Conservation (phyloP, 139 green algal genomes). For the Ulvella scutata region DNA sequence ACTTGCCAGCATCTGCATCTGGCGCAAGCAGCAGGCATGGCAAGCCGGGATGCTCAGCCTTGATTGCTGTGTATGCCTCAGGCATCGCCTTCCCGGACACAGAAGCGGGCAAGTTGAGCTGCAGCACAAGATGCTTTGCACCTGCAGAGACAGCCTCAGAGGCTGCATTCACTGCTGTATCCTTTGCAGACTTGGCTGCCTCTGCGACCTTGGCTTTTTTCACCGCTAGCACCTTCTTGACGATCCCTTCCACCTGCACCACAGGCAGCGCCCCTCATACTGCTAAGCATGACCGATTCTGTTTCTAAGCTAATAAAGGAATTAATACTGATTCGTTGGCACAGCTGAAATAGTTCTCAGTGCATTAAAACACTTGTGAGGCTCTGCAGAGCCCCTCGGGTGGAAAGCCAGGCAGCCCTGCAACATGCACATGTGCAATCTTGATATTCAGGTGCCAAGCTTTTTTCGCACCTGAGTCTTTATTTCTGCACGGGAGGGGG, state of each 20-base stretch:
- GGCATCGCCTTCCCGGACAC: constrained; percentile 52
- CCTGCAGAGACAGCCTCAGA: neutral
- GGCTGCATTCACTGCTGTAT: neutral
- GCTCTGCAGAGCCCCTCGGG: too few species aligned
- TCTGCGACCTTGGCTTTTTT: constrained; percentile 19
- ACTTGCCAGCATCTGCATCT: constrained; percentile 33
- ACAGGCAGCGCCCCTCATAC: too few species aligned
- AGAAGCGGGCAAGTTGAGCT: constrained; percentile 29
- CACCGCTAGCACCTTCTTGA: neutral
- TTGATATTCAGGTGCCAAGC: neutral
- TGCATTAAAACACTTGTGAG: too few species aligned
- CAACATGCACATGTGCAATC: neutral
- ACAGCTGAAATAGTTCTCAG: too few species aligned
- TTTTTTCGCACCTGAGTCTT: neutral
- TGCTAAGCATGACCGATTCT: too few species aligned
- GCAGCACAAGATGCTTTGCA: neutral
- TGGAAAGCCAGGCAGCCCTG: too few species aligned
- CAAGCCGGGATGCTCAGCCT: constrained; percentile 32
- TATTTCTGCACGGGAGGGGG: neutral
- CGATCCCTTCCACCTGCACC: neutral
- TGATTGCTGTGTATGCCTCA: constrained; percentile 43
- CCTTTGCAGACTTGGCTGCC: constrained; percentile 24
- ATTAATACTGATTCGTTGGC: too few species aligned
- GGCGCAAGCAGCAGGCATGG: constrained; percentile 44
- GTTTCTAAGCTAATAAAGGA: too few species aligned